Evolutionary conservation across 2,329 filamentous ascomycete genomes (phyloP).

Genomic region (Achaetomium macrosporum): DNA sequence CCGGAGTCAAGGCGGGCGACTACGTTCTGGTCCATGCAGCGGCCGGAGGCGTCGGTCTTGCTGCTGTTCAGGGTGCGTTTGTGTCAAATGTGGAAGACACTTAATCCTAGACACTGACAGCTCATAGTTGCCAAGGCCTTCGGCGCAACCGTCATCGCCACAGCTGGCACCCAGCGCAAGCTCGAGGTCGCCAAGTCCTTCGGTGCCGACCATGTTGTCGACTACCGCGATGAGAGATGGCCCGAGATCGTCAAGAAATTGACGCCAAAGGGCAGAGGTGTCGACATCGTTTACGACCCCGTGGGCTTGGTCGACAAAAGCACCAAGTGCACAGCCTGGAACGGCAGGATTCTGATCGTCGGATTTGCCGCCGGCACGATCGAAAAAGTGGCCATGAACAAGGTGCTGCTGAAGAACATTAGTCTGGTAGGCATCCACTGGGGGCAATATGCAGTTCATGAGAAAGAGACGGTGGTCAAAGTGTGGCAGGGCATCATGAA

Average conservation of each 20-base stretch:
- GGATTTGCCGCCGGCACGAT: constrained; percentile 84
- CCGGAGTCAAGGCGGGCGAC: constrained; percentile 71
- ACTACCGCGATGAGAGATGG: constrained; percentile 64
- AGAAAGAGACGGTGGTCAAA: constrained; percentile 60
- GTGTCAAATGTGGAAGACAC: too few species aligned
- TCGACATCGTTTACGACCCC: constrained; percentile 93
- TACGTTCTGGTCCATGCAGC: constrained; percentile 88
- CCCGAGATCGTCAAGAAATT: constrained; percentile 68
- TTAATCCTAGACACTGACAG: neutral
- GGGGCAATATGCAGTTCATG: constrained; percentile 73
- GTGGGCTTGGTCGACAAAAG: constrained; percentile 83
- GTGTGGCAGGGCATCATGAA: constrained; percentile 82
- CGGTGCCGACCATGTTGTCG: constrained; percentile 77
- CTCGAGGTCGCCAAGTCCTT: constrained; percentile 71
- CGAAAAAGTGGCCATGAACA: constrained; percentile 88
- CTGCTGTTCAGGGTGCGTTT: constrained; percentile 68
- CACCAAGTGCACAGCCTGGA: constrained; percentile 91
- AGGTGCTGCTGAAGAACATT: constrained; percentile 90
- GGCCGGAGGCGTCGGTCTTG: constrained; percentile 83
- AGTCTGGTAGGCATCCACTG: constrained; percentile 85
- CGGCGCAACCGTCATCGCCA: constrained; percentile 89
- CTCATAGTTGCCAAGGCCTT: constrained; percentile 72
- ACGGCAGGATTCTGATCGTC: constrained; percentile 78
- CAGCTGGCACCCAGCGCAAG: constrained; percentile 75
- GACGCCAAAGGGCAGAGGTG: constrained; percentile 64